Conservation (phyloP, 441 rosid genomes). For the Croton setiger region DNA sequence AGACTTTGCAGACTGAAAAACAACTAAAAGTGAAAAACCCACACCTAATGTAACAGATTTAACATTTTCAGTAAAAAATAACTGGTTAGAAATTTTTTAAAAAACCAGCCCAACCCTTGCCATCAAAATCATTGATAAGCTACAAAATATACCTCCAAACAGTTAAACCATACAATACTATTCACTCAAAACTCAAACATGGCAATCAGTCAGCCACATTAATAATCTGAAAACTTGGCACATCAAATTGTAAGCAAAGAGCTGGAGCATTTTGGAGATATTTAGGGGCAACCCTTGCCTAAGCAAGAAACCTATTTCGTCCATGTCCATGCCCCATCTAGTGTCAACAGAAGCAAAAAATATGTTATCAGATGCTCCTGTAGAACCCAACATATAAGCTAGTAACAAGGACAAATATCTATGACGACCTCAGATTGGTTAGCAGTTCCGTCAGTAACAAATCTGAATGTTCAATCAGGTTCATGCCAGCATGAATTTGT, state of each 20-base stretch:
- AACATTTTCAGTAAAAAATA: neutral
- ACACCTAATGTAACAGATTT: neutral
- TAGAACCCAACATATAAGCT: neutral
- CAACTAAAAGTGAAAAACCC: conserved; percentile 6
- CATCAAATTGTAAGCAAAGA: neutral
- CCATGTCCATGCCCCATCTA: too few species aligned
- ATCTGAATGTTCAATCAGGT: neutral
- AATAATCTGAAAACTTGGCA: neutral
- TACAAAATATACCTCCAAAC: neutral
- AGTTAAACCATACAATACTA: neutral
- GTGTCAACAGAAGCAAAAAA: neutral
- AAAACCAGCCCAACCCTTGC: neutral
- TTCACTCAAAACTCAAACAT: neutral
- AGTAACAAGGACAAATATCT: neutral
- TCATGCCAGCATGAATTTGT: neutral
- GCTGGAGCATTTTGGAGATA: neutral
- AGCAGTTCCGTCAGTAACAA: neutral
- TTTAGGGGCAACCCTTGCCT: neutral
- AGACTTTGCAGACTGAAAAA: neutral
- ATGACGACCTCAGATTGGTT: neutral
- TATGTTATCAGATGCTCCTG: neutral
- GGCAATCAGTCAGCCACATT: neutral
- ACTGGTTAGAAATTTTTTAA: neutral
- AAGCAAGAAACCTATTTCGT: neutral
- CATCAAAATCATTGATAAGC: neutral